Base-by-base conservation (phyloP, 345 rosid genomes). In the Bruguiera parviflora region DNA sequence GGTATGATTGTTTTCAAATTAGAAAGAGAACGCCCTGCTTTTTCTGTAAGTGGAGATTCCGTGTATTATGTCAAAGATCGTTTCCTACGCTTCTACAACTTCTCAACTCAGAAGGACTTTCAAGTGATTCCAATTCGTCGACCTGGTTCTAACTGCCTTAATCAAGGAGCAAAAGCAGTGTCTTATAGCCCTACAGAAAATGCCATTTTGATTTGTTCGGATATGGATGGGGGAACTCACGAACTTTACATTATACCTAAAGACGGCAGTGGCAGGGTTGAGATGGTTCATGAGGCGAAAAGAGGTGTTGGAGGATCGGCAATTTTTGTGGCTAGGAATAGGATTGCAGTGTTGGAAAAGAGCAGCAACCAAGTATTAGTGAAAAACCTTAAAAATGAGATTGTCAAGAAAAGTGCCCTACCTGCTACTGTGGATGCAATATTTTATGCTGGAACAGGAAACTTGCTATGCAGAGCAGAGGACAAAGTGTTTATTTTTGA, bases 1-100 rank as follows among this genome's bases (percentile, higher is more conserved):
- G 98, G 99, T 31, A 87, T 92, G 98, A 86, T 95, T 63, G 99
- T 95, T 57, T 95, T 95, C 69, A 95, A 95, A 83, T 79, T 95
- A 78, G 97, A 91, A 86, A 86, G 99, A 81, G 98, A 91, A 71
- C 82, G 97, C 21, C 96, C 97, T 66, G 96, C 98, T 27, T 94
- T 89, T 89, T 78, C 96, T 4, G 79, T 91, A 51, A 94, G 95
- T 71, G 89, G 87, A 18, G 88, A 91, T 72, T 81, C 86, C 22
- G 52, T 94, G 58, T 91, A 86, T 74, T 94, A 94, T 75, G 78
- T 77, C 35, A 91, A 88, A 76, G 98, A 91, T 69, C 91, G 97
- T 29, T 88, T 89, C 73, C 68, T 94, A 77, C 86, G 93, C 19
- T 78, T 73, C 75, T 89, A 82, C 58, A 92, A 94, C 65, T 94